Evolutionary conservation across 2,329 filamentous ascomycete genomes (phyloP).

Genomic region (Fusarium nematophilum): DNA sequence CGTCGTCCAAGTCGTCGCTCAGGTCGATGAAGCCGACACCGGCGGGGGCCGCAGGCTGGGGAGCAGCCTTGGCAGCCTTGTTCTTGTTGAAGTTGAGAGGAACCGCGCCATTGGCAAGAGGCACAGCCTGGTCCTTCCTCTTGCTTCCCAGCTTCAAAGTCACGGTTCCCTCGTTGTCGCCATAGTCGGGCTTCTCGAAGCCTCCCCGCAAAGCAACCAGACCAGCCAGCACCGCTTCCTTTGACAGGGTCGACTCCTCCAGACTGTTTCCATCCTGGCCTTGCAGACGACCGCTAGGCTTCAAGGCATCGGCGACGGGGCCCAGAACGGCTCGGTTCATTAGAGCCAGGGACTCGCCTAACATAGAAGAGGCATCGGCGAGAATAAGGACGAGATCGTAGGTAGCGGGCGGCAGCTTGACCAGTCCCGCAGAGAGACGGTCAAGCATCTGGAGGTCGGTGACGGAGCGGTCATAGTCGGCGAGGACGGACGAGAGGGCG

Average conservation of each 20-base stretch:
- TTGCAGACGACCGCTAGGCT: constrained; percentile 73
- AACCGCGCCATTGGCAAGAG: constrained; percentile 39
- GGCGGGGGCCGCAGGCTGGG: constrained; percentile 57
- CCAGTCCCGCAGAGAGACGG: constrained; percentile 84
- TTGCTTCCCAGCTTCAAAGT: constrained; percentile 57
- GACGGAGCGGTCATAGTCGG: constrained; percentile 76
- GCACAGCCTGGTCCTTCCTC: constrained; percentile 44
- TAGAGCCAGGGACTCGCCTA: constrained; percentile 72
- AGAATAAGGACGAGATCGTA: constrained; percentile 91
- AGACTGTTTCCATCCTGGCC: constrained; percentile 77
- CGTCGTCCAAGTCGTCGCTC: constrained; percentile 74
- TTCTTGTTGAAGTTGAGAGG: constrained; percentile 57
- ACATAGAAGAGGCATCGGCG: constrained; percentile 77
- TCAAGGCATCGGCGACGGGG: constrained; percentile 76
- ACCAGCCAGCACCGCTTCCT: constrained; percentile 86
- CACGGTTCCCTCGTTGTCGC: constrained; percentile 67
- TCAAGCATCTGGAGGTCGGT: constrained; percentile 99
- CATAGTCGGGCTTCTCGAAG: constrained; percentile 79
- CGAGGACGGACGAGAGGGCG: constrained; percentile 76
- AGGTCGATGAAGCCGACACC: constrained; percentile 78
- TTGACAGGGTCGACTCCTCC: constrained; percentile 53
- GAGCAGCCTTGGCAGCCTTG: constrained; percentile 52
- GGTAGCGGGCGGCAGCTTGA: constrained; percentile 77
- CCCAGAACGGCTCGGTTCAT: constrained; percentile 76
- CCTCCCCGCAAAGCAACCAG: constrained; percentile 72